Evolutionary conservation across 305 asterid species (phyloP).

Genomic region (Striga hermonthica): DNA sequence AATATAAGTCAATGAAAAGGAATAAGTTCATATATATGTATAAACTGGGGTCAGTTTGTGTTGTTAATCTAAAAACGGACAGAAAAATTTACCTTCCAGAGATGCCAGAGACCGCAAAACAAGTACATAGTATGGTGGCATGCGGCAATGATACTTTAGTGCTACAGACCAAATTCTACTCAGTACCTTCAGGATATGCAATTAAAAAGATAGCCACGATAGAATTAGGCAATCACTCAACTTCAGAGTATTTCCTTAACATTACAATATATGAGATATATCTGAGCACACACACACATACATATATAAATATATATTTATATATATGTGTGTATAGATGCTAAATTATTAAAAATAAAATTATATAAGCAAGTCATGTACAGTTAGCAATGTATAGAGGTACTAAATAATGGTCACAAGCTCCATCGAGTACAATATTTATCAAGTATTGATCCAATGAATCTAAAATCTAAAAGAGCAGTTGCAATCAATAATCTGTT

Average conservation of each 20-base stretch:
- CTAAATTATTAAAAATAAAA: not conserved
- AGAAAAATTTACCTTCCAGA: constrained; percentile 66
- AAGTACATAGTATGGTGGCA: constrained; percentile 90
- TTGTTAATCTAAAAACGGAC: constrained; percentile 12
- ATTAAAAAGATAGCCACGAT: constrained; percentile 30
- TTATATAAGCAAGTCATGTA: not conserved
- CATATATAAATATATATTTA: too few species aligned
- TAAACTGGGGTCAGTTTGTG: constrained; percentile 1
- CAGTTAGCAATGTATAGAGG: not conserved
- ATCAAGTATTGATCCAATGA: not conserved
- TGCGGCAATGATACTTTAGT: constrained; percentile 86
- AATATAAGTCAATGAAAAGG: not conserved
- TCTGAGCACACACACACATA: not conserved
- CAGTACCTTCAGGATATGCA: constrained; percentile 60
- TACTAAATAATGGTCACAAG: not conserved
- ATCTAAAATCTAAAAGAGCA: constrained; percentile 13
- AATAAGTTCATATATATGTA: not conserved
- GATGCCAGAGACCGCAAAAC: constrained; percentile 94
- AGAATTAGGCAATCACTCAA: constrained; percentile 9
- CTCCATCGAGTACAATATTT: constrained; percentile 2
- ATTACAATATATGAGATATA: not conserved
- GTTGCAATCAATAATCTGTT: not conserved
- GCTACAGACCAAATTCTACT: constrained; percentile 93
- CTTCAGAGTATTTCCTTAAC: constrained; percentile 10
- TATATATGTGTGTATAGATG: not conserved